These are phyloP conservation scores for Colletotrichum truncatum DNA, from an alignment of 2,329 filamentous ascomycete genomes.

Conservation along the genomic window DNA sequence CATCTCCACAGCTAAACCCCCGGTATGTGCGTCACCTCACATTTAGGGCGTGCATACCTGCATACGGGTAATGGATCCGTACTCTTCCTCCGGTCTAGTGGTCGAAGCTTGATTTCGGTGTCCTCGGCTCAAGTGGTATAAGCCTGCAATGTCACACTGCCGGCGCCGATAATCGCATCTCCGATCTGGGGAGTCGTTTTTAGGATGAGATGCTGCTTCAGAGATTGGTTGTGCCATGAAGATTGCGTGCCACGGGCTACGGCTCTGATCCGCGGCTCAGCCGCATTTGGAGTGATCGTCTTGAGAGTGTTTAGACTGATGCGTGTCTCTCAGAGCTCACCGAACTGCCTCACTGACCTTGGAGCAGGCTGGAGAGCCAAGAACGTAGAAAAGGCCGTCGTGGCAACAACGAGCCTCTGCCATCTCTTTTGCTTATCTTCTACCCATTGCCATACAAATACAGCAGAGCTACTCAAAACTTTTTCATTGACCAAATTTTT, in stretches of 20 bases:
- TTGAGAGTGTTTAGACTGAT: constrained; percentile 13
- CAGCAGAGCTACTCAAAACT: no score
- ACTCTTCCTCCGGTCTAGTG: not conserved
- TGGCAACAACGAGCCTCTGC: not conserved
- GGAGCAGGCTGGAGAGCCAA: not conserved
- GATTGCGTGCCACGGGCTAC: not conserved
- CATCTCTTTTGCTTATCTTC: not conserved
- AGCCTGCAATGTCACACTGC: not conserved
- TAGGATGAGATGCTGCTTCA: not conserved
- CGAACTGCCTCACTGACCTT: not conserved
- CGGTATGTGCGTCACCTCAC: constrained; percentile 11
- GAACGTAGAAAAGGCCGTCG: constrained; percentile 10
- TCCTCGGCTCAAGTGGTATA: not conserved
- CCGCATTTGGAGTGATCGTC: constrained; percentile 10
- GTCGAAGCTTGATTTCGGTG: constrained; percentile 23
- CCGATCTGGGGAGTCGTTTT: not conserved
- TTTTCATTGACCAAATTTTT: no score
- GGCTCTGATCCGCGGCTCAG: constrained; percentile 7
- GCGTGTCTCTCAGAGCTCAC: not conserved
- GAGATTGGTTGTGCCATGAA: not conserved
- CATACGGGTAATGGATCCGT: constrained; percentile 18
- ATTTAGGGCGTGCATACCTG: constrained; percentile 21
- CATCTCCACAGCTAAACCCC: not conserved
- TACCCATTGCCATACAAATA: no score
- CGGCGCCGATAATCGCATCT: constrained; percentile 8